Evolutionary conservation across 2,329 filamentous ascomycete genomes (phyloP), one percentile per base, ranked within the genome.

Genomic region (Microcyclospora pomicola): DNA sequence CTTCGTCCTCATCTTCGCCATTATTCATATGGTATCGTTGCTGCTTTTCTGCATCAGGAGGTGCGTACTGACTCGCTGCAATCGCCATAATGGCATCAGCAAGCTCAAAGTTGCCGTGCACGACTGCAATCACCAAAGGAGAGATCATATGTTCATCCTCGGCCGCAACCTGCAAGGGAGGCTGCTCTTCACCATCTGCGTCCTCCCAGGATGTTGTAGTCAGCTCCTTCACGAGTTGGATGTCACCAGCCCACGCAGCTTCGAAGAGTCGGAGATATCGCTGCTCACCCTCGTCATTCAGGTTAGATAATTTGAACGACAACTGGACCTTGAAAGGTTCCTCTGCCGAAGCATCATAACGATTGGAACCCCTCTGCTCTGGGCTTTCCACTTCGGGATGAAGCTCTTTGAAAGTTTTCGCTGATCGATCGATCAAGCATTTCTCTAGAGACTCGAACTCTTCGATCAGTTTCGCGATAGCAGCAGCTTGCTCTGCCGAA

Each of bases 31-130:
- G 36, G 33, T 45, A 50, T 10, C 40, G 46, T 7, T 34, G 38
- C 19, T 43, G 33, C 34, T 48, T 37, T 9, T 37, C 29, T 15
- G 39, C 40, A 9, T 47, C 47, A 5, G 41, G 57, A 0, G 73
- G 72, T 3, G 68, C 64, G 58, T 79, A 85, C 50, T 91, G 83
- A 2, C 73, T 75, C 33, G 73, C 67, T 0, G 72, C 68, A 44
- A 91, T 85, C 41, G 81, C 76, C 6, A 91, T 63, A 16, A 91
- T 73, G 1, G 69, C 70, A 41, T 64, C 69, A 1, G 82, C 81
- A 10, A 78, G 61, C 1, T 75, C 67, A 33, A 69, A 57, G 48
- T 88, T 77, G 0, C 79, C 78, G 16, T 71, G 71, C 4, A 80
- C 53, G 34, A 82, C 70, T 0, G 82, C 78, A 35, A 91, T 61